These are phyloP conservation scores for Cetradonia linearis DNA, from an alignment of 495 filamentous ascomycete genomes.

Conservation along the genomic window DNA sequence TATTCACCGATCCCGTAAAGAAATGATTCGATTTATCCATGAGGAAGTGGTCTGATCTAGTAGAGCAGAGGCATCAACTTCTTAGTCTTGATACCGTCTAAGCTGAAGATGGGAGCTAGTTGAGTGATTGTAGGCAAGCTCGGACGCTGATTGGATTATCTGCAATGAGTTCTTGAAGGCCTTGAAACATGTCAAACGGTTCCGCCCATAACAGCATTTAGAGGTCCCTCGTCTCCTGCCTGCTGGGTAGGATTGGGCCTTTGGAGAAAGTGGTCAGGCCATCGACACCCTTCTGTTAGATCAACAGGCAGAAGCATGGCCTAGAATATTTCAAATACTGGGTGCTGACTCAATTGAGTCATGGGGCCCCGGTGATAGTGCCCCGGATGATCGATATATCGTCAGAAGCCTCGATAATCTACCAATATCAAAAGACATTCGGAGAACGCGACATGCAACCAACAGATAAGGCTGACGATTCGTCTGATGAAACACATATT, in stretches of 20 bases:
- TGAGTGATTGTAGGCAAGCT: not conserved
- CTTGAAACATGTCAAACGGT: not conserved
- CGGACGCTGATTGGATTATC: conserved; percentile 6
- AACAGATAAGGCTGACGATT: not conserved
- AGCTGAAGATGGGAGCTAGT: conserved; percentile 1
- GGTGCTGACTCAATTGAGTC: not conserved
- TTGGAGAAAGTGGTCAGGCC: not conserved
- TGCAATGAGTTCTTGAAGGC: not conserved
- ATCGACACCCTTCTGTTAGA: not conserved
- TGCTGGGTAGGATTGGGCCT: not conserved
- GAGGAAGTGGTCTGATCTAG: not conserved
- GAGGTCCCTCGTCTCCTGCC: not conserved
- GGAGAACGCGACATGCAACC: not conserved
- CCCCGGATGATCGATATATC: not conserved
- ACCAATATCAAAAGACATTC: not conserved
- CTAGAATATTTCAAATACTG: no score
- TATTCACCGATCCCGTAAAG: not conserved
- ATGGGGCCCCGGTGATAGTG: not conserved
- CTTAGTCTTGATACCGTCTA: not conserved
- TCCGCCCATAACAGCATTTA: not conserved
- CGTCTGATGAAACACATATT: not conserved
- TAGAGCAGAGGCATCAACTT: not conserved
- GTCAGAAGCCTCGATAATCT: not conserved
- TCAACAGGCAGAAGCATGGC: not conserved
- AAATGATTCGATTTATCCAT: not conserved